phyloP scores from a whole-genome alignment of 2,329 filamentous ascomycete species.

The Proliferodiscus dingleyae region DNA sequence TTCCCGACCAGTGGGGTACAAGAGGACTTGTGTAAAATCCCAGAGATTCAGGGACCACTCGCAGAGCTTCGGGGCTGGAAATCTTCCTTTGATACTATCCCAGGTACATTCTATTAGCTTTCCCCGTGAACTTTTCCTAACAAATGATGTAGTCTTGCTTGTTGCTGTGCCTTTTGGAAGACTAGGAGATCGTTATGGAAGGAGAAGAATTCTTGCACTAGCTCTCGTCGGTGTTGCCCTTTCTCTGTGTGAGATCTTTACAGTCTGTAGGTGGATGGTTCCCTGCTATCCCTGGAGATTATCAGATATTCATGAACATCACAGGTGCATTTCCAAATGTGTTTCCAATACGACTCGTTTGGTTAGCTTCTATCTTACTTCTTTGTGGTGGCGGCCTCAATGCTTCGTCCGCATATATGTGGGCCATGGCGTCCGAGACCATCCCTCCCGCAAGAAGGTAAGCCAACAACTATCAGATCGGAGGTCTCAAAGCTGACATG shows the following conservation, averaged over 20 bases:
- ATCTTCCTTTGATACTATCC: constrained; percentile 27
- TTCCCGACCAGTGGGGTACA: constrained; percentile 19
- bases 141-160: constrained; percentile 22
- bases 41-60: constrained; percentile 24
- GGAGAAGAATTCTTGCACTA: constrained; percentile 25
- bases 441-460: constrained; percentile 25
- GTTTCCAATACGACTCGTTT: constrained; percentile 25
- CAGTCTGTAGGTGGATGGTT: constrained; percentile 26
- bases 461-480: background rate
- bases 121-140: too few species aligned
- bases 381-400: constrained; percentile 29
- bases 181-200: constrained; percentile 26
- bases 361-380: constrained; percentile 27
- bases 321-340: constrained; percentile 27
- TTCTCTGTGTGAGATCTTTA: constrained; percentile 24
- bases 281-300: background rate
- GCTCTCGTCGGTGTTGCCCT: constrained; percentile 24
- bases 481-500: background rate
- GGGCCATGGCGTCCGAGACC: constrained; percentile 28
- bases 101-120: too few species aligned
- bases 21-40: constrained; percentile 25
- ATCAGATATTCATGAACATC: background rate
- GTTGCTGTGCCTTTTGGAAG: constrained; percentile 29
- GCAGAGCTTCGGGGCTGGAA: constrained; percentile 31
- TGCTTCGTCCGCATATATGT: constrained; percentile 29